These are phyloP conservation scores for Scheffersomyces quercinus DNA, from an alignment of 1,139 yeast genomes.

Conservation along the genomic window DNA sequence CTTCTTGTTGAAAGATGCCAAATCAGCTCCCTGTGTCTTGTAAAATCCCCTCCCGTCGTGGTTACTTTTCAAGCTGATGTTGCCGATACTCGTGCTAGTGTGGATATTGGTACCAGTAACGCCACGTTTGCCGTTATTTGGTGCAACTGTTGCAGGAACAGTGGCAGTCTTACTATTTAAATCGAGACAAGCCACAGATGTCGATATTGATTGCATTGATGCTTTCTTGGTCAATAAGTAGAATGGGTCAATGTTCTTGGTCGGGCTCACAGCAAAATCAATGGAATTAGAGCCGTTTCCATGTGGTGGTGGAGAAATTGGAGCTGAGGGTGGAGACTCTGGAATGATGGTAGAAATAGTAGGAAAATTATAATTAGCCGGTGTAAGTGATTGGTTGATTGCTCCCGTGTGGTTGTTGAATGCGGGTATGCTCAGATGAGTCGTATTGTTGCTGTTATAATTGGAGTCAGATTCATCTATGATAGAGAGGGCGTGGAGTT, in stretches of 20 bases:
- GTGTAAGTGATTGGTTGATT: neutral
- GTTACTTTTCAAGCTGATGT: too few species aligned
- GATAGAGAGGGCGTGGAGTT: conserved; percentile 13
- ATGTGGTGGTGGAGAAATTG: conserved; percentile 38
- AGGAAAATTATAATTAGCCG: conserved; percentile 5
- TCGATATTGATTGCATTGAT: conserved; percentile 21
- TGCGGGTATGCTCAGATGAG: too few species aligned
- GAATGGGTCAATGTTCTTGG: conserved; percentile 5
- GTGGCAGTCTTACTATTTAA: conserved; percentile 7
- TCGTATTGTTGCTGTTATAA: neutral
- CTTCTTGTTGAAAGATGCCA: neutral
- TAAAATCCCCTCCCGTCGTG: too few species aligned
- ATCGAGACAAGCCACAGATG: conserved; percentile 35
- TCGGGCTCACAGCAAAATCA: conserved; percentile 6
- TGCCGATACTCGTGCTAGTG: too few species aligned
- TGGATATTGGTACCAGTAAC: too few species aligned
- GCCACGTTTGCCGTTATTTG: neutral
- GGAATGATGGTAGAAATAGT: conserved; percentile 28
- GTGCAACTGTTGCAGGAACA: too few species aligned
- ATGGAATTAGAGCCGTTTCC: conserved; percentile 3
- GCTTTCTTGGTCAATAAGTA: conserved; percentile 19
- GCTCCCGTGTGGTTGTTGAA: neutral
- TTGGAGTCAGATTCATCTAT: conserved; percentile 15
- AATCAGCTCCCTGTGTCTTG: too few species aligned
- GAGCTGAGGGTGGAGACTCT: conserved; percentile 50